Evolutionary conservation across 2,329 filamentous ascomycete species (phyloP), one percentile per base, ranked within the genome.

Genomic region (Trichophyton simii): DNA sequence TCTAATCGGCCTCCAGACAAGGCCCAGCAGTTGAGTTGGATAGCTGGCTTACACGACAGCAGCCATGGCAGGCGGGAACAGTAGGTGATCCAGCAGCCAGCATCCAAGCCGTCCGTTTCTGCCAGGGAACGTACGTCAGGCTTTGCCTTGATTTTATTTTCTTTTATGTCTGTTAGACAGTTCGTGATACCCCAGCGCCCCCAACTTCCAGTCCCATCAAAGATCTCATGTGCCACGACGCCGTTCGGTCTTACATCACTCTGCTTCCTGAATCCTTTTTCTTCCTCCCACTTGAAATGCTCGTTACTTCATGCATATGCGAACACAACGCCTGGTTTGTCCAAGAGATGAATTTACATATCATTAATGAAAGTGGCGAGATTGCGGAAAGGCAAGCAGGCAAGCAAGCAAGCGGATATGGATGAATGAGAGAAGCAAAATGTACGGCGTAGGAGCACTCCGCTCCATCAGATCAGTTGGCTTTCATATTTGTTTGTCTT

Each of bases 191-290:
- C 11, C 50, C 15, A 36, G 34, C n/a, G 9, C 28, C 52, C 31
- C 46, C 50, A 28, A n/a, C 52, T n/a, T 9, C 25, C 15, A 34
- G 28, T 54, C 50, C 25, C 18, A 34, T 54, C 13, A 28, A 54
- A 34, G 50, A 54, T 55, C 52, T 55, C 52, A 34, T 55, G 52
- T 55, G 15, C 13, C 52, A 55, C 52, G 18, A 36, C 52, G 52
- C 52, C 22, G 52, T 55, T 55, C 31, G 52, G 52, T 55, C 52
- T 36, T 34, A 55, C 52, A 55, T 55, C 25, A 36, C 52, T 55
- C 13, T 28, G 8, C 28, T 31, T 22, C 28, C 11, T 44, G 11
- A 18, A 6, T n/a, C 15, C 41, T 6, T 7, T 44, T 18, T n/a
- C n/a, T 18, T n/a, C n/a, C n/a, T 13, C 34, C 34, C 34, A 3